phyloP scores from a whole-genome alignment of 176 grass and related monocot genomes.

The Lolium perenne region DNA sequence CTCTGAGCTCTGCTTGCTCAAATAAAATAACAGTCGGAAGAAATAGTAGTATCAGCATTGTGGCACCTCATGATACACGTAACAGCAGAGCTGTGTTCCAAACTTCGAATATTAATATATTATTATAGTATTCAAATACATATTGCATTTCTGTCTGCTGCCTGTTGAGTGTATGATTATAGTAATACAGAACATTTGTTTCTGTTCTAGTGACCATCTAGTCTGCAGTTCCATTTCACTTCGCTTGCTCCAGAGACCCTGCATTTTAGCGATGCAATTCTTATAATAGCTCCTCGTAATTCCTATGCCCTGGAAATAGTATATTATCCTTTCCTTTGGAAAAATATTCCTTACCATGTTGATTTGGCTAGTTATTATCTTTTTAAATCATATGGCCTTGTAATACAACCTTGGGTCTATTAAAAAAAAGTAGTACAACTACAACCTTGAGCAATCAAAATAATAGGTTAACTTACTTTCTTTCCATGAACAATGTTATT shows the following conservation, averaged over 20 bases:
- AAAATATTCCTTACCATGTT: slow-evolving; percentile 21
- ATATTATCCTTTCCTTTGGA: background rate
- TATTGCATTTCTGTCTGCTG: background rate
- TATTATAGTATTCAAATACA: background rate
- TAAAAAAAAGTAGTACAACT: slow-evolving; percentile 7
- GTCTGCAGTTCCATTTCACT: background rate
- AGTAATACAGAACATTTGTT: background rate
- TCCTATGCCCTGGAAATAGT: slow-evolving; percentile 17
- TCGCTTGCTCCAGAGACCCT: slow-evolving; percentile 17
- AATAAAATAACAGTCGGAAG: background rate
- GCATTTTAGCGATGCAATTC: slow-evolving; percentile 16
- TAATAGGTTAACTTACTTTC: slow-evolving; percentile 9
- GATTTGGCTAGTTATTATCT: slow-evolving; percentile 1
- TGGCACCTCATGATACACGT: background rate
- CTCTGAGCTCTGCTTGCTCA: background rate
- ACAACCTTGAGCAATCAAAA: slow-evolving; percentile 21
- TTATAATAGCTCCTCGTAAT: background rate
- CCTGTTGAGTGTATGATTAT: slow-evolving; percentile 2
- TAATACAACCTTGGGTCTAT: background rate
- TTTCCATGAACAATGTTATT: slow-evolving; percentile 9
- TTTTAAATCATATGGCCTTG: slow-evolving; percentile 30
- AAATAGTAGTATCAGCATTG: background rate
- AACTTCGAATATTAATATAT: slow-evolving; percentile 11
- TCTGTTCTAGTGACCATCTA: slow-evolving; percentile 3
- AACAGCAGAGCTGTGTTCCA: background rate